A percentile compares a stretch with the other conserved stretches of the same genome.
phyloP scores from a whole-genome alignment of 805 yeast species.

The Spathaspora arborariae region DNA sequence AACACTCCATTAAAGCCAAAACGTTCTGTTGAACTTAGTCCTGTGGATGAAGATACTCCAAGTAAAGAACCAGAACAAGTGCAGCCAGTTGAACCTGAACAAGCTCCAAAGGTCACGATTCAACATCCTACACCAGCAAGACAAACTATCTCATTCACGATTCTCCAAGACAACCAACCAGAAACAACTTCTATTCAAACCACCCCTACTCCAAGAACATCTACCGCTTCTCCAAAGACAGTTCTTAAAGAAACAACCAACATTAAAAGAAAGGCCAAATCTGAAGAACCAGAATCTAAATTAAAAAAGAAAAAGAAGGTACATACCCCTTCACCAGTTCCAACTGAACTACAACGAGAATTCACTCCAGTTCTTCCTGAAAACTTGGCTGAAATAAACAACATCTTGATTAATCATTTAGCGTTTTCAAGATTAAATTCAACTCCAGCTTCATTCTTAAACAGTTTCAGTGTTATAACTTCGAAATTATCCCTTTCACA shows the following conservation, averaged over 20 bases:
- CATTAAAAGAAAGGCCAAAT: conserved; percentile 25
- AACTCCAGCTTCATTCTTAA: conserved; percentile 75
- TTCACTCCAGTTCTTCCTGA: conserved; percentile 19
- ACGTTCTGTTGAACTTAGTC: conserved; percentile 6
- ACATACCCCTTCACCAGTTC: conserved; percentile 9
- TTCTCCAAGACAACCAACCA: neutral
- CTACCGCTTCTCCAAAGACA: conserved; percentile 3
- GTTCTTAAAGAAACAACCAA: conserved; percentile 26
- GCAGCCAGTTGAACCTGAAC: neutral
- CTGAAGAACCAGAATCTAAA: conserved; percentile 30
- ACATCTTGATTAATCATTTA: conserved; percentile 73
- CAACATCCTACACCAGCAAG: neutral
- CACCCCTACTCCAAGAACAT: conserved; percentile 2
- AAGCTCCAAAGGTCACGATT: neutral
- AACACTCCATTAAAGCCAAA: conserved; percentile 9
- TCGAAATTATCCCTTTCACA: conserved; percentile 42
- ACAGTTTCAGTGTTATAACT: conserved; percentile 56
- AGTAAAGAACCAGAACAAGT: conserved; percentile 3
- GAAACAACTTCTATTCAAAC: neutral
- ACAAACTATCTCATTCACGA: neutral
- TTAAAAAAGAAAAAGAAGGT: conserved; percentile 13
- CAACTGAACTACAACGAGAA: conserved; percentile 15
- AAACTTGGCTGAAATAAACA: conserved; percentile 51
- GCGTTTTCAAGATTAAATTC: conserved; percentile 88
- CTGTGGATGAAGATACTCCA: conserved; percentile 1